phyloP scores from a whole-genome alignment of 768 basidiomycete genomes.

The Pisolithus orientalis region DNA sequence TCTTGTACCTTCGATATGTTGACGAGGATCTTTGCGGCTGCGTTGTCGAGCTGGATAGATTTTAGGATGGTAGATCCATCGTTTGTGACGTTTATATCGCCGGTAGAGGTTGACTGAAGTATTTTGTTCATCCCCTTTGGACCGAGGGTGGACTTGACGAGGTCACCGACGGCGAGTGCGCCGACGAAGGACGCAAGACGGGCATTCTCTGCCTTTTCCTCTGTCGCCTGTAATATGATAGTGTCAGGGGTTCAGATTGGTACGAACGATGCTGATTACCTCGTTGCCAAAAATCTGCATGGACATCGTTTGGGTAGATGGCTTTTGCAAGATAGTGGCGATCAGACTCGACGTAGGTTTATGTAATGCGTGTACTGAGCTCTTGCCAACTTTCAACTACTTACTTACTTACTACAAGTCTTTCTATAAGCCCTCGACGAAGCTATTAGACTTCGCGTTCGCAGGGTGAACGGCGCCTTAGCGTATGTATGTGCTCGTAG shows the following conservation, averaged over 20 bases:
- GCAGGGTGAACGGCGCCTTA: too few species aligned
- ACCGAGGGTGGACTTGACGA: constrained; percentile 97
- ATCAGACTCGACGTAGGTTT: too few species aligned
- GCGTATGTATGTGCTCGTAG: too few species aligned
- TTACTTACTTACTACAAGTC: too few species aligned
- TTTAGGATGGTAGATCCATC: constrained; percentile 99
- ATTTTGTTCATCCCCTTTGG: constrained; percentile 99
- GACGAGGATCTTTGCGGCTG: constrained; percentile 97
- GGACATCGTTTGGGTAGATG: constrained; percentile 38
- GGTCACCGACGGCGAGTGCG: constrained; percentile 93
- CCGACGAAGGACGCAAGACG: constrained; percentile 97
- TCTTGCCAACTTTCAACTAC: too few species aligned
- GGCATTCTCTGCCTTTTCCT: constrained; percentile 97
- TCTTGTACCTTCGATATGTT: constrained; percentile 99
- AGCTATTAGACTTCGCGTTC: too few species aligned
- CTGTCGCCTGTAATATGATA: constrained; percentile 53
- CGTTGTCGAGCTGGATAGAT: constrained; percentile 95
- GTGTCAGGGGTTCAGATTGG: not conserved
- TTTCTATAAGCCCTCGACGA: too few species aligned
- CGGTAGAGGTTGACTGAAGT: constrained; percentile 82
- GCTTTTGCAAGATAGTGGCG: too few species aligned
- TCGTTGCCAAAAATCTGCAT: constrained; percentile 68
- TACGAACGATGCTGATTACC: constrained; percentile 25
- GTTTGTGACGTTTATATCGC: constrained; percentile 95
- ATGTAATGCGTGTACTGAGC: too few species aligned